Evolutionary conservation across 2,329 filamentous ascomycete species (phyloP).

Genomic region (Trichoderma sp.): DNA sequence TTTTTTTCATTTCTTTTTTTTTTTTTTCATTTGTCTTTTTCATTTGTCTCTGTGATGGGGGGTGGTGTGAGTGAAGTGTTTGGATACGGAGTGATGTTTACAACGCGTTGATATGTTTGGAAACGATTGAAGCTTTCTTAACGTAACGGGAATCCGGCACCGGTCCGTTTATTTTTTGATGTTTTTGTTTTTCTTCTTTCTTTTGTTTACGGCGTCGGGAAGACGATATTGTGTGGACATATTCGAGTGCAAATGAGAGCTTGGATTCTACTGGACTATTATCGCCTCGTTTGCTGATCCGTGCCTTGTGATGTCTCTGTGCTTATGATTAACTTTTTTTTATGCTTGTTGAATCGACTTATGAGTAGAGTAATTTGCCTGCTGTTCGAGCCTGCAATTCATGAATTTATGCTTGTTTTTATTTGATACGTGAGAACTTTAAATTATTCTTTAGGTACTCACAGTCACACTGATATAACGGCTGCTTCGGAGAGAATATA

Average conservation of each 20-base stretch:
- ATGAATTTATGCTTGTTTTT: neutral
- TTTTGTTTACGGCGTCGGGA: slow-evolving; percentile 26
- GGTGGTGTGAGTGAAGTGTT: neutral
- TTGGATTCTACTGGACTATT: neutral
- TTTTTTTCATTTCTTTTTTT: neutral
- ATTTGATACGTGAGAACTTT: neutral
- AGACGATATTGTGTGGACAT: slow-evolving; percentile 26
- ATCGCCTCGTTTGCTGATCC: no score
- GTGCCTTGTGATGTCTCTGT: neutral
- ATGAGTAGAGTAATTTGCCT: no score
- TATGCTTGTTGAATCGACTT: neutral
- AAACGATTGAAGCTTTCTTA: slow-evolving; percentile 9
- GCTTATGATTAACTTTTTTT: neutral
- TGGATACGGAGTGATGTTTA: slow-evolving; percentile 22
- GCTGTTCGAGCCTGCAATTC: neutral
- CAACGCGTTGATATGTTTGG: slow-evolving; percentile 16
- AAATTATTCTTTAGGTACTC: neutral
- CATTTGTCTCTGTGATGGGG: neutral
- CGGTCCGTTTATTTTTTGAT: neutral
- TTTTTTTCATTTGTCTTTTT: neutral
- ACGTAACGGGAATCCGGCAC: slow-evolving; percentile 5
- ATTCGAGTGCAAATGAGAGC: slow-evolving; percentile 31
- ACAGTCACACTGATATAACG: neutral
- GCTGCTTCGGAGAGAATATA: neutral
- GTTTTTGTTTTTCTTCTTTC: slow-evolving; percentile 3